Conservation (phyloP, 73 alveolate genomes). For the Diophrys sp. region DNA sequence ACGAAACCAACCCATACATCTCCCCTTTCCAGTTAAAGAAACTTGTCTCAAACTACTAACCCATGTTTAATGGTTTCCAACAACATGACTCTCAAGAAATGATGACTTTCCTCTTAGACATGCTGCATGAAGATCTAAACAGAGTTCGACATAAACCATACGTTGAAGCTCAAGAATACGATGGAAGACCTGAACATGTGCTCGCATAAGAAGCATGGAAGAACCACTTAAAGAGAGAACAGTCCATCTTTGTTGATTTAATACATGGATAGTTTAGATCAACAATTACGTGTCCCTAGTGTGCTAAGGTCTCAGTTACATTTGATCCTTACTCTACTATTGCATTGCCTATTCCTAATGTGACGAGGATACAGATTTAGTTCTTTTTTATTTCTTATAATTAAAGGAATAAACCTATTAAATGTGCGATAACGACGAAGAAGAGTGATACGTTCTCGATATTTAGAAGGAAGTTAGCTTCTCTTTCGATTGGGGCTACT, state of each 20-base stretch:
- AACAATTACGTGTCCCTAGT: conserved; percentile 86
- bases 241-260: conserved; percentile 89
- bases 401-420: conserved; percentile 2
- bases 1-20: conserved; percentile 63
- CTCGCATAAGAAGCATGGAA: conserved; percentile 88
- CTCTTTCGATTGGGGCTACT: conserved; percentile 22
- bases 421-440: conserved; percentile 12
- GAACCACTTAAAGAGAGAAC: conserved; percentile 84
- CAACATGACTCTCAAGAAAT: conserved; percentile 95
- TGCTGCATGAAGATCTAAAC: conserved; percentile 97
- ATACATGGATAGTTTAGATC: conserved; percentile 94
- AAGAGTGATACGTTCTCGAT: conserved; percentile 24
- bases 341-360: conserved; percentile 89
- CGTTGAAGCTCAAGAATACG: conserved; percentile 70
- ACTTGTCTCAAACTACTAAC: conserved; percentile 67
- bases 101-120: conserved; percentile 90
- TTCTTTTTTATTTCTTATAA: conserved; percentile 29
- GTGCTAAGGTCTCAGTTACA: conserved; percentile 79
- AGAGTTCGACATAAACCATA: conserved; percentile 84
- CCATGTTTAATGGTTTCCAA: conserved; percentile 79
- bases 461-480: conserved; percentile 30
- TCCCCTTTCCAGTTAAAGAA: conserved; percentile 80
- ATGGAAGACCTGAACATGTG: conserved; percentile 76
- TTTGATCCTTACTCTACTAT: conserved; percentile 94
- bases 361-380: background rate